Base-by-base conservation (phyloP, 352 stramenopile species). In the Saprolegnia diclina region DNA sequence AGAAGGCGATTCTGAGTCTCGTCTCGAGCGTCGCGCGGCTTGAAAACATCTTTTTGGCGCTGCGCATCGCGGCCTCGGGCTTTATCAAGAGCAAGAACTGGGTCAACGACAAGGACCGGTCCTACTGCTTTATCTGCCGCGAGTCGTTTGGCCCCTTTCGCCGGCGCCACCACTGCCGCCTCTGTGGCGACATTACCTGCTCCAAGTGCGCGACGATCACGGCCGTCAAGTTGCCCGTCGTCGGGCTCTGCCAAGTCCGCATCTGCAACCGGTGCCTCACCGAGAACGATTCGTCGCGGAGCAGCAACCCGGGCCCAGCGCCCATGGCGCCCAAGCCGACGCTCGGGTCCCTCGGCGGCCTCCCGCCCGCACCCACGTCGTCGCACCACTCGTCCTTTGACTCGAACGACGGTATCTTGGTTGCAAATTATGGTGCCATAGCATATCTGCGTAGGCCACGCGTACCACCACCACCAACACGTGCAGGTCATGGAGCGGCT, bases 61-160 rank as follows among this genome's bases (percentile, higher is more conserved):
- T 67, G 14, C 62, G 62, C 14, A 67, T 67, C n/a, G 62, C 62
- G 7, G 62, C 62, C 46, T 53, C 62, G 16, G 62, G 62, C 32
- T 67, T 67, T 40, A 67, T 67, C 62, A 67, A 67, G 37, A 48
- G 22, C n/a, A 67, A 67, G 50, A 67, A 67, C 50, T 90, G 82
- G 82, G 77, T 88, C 52, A 79, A 81, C 44, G 73, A 81, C 38
- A 76, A 84, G 40, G 53, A 62, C 21, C 74, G 82, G 54, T 89
- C 88, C 62, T 81, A 90, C 68, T 94, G 85, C 76, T 86, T 83
- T n/a, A 89, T 94, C 55, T 94, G 85, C 71, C 78, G 78, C 42
- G 81, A 76, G 32, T 89, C 73, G 48, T 94, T 94, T 64, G 80
- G 82, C 44, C 85, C 91, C 74, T 92, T 94, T 63, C 91, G 90